Evolutionary conservation across 495 filamentous ascomycete species (phyloP).

Genomic region (Durotheca rogersii): DNA sequence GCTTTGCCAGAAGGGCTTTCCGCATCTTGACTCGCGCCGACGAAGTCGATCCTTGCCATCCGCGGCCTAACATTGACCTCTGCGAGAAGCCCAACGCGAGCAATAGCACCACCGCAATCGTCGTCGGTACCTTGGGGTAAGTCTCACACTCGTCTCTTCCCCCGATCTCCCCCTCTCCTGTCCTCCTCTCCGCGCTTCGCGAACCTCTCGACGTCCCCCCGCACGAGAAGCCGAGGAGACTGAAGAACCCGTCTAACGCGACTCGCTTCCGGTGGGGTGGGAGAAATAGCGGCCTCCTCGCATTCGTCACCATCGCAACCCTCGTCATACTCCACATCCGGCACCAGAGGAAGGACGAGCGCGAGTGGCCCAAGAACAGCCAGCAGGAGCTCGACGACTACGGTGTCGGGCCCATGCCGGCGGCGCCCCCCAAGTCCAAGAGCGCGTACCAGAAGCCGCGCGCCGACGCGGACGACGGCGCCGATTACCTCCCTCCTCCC

Average conservation of each 20-base stretch:
- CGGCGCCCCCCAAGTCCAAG: conserved; percentile 18
- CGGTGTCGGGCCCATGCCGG: conserved; percentile 18
- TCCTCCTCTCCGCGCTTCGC: no score
- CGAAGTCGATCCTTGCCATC: conserved; percentile 24
- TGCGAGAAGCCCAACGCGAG: conserved; percentile 32
- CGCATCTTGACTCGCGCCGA: conserved; percentile 18
- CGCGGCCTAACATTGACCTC: conserved; percentile 31
- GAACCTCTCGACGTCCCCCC: no score
- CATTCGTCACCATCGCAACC: conserved; percentile 10
- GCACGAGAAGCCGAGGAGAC: no score
- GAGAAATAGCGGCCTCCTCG: conserved; percentile 24
- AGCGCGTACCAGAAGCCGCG: conserved; percentile 19
- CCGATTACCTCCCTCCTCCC: conserved; percentile 4
- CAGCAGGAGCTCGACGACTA: conserved; percentile 39
- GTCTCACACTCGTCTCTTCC: not conserved
- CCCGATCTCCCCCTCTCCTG: not conserved
- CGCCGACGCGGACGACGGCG: conserved; percentile 8
- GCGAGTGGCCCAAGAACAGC: conserved; percentile 35
- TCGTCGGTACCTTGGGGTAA: conserved; percentile 30
- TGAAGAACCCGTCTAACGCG: no score
- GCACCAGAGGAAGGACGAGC: conserved; percentile 22
- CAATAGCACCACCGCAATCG: conserved; percentile 14
- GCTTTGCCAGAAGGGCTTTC: conserved; percentile 19
- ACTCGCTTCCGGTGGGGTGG: no score
- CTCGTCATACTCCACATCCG: conserved; percentile 29